A percentile compares a stretch with the other conserved stretches of the same genome.
Conservation (phyloP, 2,329 filamentous ascomycete genomes). For the Conoideocrella luteorostrata region DNA sequence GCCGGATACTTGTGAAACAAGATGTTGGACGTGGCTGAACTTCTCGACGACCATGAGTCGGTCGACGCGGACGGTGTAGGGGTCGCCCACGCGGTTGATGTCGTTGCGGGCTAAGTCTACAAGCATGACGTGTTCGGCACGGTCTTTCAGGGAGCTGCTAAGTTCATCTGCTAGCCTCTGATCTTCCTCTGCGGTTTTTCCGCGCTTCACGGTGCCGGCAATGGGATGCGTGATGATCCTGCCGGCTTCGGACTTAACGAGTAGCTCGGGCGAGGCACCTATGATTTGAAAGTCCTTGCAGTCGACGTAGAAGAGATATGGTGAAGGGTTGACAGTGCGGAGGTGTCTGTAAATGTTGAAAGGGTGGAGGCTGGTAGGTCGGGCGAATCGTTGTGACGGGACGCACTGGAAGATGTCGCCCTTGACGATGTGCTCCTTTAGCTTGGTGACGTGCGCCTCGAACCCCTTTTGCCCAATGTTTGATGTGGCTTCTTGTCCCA, state of each 20-base stretch:
- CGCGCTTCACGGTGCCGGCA: conserved; percentile 88
- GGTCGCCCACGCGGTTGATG: conserved; percentile 91
- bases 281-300: conserved; percentile 92
- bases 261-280: conserved; percentile 86
- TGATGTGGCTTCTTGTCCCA: conserved; percentile 75
- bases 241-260: conserved; percentile 83
- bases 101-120: conserved; percentile 96
- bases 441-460: conserved; percentile 74
- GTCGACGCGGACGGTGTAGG: conserved; percentile 82
- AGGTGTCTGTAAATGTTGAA: conserved; percentile 98
- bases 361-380: conserved; percentile 84
- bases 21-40: conserved; percentile 95
- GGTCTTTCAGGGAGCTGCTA: conserved; percentile 77
- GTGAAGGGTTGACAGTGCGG: conserved; percentile 94
- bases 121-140: conserved; percentile 94
- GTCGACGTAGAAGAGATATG: conserved; percentile 94
- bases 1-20: conserved; percentile 92
- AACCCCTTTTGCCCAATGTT: conserved; percentile 89
- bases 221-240: conserved; percentile 95
- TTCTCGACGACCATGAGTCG: conserved; percentile 88
- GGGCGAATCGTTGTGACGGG: conserved; percentile 85
- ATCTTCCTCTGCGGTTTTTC: conserved; percentile 75
- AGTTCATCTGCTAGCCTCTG: conserved; percentile 71
- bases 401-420: conserved; percentile 98
- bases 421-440: conserved; percentile 85